Conservation (phyloP, 345 rosid genomes). For the Fremontodendron californicum region DNA sequence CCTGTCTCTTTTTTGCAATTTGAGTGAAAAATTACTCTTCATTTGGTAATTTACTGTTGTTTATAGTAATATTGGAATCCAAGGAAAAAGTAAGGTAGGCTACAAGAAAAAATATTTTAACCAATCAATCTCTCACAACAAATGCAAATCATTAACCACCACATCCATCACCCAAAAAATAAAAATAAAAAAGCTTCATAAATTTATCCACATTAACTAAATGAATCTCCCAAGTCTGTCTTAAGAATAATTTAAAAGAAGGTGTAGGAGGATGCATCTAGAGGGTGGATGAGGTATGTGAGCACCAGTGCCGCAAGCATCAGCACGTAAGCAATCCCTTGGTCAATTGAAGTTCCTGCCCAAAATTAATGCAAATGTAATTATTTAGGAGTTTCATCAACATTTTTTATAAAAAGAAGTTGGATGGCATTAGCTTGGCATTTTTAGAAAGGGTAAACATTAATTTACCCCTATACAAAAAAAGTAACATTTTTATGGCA, state of each 20-base stretch:
- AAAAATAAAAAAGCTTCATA: background rate
- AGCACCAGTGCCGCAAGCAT: slow-evolving; percentile 71
- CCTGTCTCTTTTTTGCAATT: background rate
- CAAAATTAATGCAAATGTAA: background rate
- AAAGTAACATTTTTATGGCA: background rate
- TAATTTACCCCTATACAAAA: background rate
- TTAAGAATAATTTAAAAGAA: slow-evolving; percentile 38
- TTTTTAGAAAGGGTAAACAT: background rate
- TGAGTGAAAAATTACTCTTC: background rate
- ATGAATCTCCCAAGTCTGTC: no score
- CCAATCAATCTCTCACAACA: background rate
- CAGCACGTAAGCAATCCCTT: slow-evolving; percentile 64
- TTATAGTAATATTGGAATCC: no score
- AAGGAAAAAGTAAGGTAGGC: no score
- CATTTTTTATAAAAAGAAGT: background rate
- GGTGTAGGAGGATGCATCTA: slow-evolving; percentile 42
- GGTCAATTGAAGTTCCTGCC: slow-evolving; percentile 68
- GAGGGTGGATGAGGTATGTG: slow-evolving; percentile 62
- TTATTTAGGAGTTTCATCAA: background rate
- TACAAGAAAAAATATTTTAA: background rate
- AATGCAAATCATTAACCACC: background rate
- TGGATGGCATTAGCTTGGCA: background rate
- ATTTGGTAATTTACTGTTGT: background rate
- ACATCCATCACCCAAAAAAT: background rate
- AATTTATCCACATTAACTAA: background rate